Conservation (phyloP, 345 rosid species). For the Syzygium jambos region DNA sequence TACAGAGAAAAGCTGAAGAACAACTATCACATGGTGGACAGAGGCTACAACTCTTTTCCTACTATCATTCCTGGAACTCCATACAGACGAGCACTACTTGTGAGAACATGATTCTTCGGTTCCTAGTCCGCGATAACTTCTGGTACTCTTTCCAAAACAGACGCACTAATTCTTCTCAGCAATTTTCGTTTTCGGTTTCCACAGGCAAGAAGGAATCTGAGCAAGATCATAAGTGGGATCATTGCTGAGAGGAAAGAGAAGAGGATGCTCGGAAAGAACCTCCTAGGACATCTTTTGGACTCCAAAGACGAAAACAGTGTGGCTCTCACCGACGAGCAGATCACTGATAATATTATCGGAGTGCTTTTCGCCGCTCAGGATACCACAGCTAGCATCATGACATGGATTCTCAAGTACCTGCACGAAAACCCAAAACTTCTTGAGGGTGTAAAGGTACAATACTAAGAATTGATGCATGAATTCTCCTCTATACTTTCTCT, state of each 20-base stretch:
- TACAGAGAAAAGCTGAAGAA: constrained; percentile 60
- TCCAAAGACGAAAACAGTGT: constrained; percentile 36
- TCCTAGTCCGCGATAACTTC: background rate
- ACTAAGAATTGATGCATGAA: background rate
- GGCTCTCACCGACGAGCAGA: constrained; percentile 29
- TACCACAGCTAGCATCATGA: constrained; percentile 67
- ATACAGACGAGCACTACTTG: constrained; percentile 54
- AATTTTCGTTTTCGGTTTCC: background rate
- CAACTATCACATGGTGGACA: constrained; percentile 60
- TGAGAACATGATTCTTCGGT: background rate
- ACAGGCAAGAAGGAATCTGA: constrained; percentile 56
- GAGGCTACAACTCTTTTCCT: constrained; percentile 87
- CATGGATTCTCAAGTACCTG: constrained; percentile 78
- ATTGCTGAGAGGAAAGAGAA: constrained; percentile 47
- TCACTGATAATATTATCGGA: constrained; percentile 64
- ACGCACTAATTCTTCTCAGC: background rate
- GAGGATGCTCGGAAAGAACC: constrained; percentile 25
- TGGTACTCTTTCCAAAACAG: background rate
- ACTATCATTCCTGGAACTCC: constrained; percentile 70
- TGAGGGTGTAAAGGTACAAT: constrained; percentile 57
- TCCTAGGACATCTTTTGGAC: constrained; percentile 39
- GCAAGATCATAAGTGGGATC: constrained; percentile 35
- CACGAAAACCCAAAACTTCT: constrained; percentile 63
- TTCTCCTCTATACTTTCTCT: background rate
- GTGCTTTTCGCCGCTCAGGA: constrained; percentile 71